phyloP scores from a whole-genome alignment of 2,329 filamentous ascomycete genomes.

The Epichloe coenophiala region DNA sequence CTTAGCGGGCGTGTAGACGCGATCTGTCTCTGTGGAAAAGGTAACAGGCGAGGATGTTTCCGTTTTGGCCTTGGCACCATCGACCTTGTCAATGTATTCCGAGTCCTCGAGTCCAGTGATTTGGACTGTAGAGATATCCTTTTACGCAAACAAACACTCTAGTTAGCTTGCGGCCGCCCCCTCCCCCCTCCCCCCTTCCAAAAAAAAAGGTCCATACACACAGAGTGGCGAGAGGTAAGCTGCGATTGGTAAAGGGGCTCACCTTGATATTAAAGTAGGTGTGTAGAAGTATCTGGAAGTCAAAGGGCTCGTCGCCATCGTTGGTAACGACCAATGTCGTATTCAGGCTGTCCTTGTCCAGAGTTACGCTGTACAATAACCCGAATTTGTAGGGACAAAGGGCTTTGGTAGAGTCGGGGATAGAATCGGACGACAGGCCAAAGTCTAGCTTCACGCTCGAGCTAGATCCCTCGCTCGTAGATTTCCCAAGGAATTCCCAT shows the following conservation, averaged over 20 bases:
- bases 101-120: conserved; percentile 66
- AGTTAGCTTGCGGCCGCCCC: neutral
- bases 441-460: conserved; percentile 87
- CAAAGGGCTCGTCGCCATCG: conserved; percentile 67
- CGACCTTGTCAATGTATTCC: conserved; percentile 74
- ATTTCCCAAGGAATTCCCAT: conserved; percentile 93
- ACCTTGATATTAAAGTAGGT: conserved; percentile 78
- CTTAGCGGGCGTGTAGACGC: conserved; percentile 64
- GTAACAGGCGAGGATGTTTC: conserved; percentile 48
- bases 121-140: conserved; percentile 61
- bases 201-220: neutral
- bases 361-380: conserved; percentile 82
- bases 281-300: conserved; percentile 85
- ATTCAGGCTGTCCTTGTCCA: conserved; percentile 60
- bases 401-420: conserved; percentile 53
- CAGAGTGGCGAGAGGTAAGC: neutral
- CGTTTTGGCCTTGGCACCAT: conserved; percentile 49
- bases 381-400: conserved; percentile 82
- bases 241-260: conserved; percentile 18
- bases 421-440: conserved; percentile 62
- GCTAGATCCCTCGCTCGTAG: conserved; percentile 39
- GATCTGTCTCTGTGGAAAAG: conserved; percentile 72
- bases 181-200: too few relatives aligned
- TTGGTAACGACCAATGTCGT: conserved; percentile 83
- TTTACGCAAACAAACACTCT: neutral